Conservation (phyloP, 2,329 filamentous ascomycete species). For the Neoascochyta sp. region DNA sequence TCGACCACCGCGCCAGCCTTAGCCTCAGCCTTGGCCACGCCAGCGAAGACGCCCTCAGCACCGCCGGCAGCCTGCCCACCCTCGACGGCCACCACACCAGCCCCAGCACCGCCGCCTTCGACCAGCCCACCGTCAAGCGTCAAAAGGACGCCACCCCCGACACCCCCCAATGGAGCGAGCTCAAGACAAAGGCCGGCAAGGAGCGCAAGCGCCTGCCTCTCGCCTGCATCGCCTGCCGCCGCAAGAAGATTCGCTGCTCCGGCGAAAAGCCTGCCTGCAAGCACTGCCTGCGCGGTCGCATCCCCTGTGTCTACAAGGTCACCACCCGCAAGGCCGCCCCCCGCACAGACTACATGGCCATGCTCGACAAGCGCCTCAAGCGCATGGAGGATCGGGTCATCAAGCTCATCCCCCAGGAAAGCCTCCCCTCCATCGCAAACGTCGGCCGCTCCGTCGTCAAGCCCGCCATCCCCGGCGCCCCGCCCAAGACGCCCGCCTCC, state of each 20-base stretch:
- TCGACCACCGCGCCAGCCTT: slow-evolving; percentile 30
- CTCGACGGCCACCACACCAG: slow-evolving; percentile 36
- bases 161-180: slow-evolving; percentile 49
- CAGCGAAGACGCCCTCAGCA: slow-evolving; percentile 34
- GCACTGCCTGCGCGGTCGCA: slow-evolving; percentile 86
- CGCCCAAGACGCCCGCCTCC: slow-evolving; percentile 51
- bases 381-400: slow-evolving; percentile 98
- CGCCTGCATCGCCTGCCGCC: slow-evolving; percentile 89
- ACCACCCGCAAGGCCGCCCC: slow-evolving; percentile 91
- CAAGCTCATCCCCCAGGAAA: slow-evolving; percentile 86
- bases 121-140: slow-evolving; percentile 16
- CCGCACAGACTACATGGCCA: slow-evolving; percentile 97
- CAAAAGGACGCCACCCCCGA: slow-evolving; percentile 33
- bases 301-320: slow-evolving; percentile 96
- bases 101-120: slow-evolving; percentile 27
- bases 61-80: slow-evolving; percentile 23
- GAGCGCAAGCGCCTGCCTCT: slow-evolving; percentile 89
- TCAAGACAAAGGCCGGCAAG: slow-evolving; percentile 72
- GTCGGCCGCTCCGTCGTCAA: slow-evolving; percentile 82
- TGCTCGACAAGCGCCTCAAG: slow-evolving; percentile 93
- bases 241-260: slow-evolving; percentile 97
- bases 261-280: slow-evolving; percentile 98
- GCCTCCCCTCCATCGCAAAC: slow-evolving; percentile 63
- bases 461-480: slow-evolving; percentile 62
- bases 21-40: slow-evolving; percentile 28